A percentile compares a stretch with the other conserved stretches of the same genome.
Evolutionary conservation across 768 basidiomycete genomes (phyloP).

Genomic region (Hemileccinum impolitum): DNA sequence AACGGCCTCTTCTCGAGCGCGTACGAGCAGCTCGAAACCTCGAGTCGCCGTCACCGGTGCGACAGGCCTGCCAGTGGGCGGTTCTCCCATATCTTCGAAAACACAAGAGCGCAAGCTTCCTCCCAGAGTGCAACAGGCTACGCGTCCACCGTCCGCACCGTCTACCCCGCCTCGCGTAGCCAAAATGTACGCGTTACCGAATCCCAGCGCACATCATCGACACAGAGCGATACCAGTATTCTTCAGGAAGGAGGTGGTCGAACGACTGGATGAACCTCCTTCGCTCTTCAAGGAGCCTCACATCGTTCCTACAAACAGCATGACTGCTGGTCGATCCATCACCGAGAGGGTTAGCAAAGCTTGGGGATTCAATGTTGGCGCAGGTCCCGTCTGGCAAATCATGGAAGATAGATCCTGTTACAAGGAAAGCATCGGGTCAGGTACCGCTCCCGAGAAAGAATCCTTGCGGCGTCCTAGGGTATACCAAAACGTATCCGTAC

Average conservation of each 20-base stretch:
- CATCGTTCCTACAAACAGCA: constrained; percentile 51
- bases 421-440: constrained; percentile 50
- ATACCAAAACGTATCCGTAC: constrained; percentile 42
- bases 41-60: background rate
- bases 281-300: constrained; percentile 44
- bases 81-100: constrained; percentile 6
- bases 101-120: constrained; percentile 21
- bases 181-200: constrained; percentile 56
- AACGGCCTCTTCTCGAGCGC: constrained; percentile 4
- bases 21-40: background rate
- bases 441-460: constrained; percentile 39
- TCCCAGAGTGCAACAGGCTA: constrained; percentile 7
- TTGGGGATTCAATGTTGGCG: constrained; percentile 71
- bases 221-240: constrained; percentile 67
- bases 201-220: constrained; percentile 67
- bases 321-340: constrained; percentile 46
- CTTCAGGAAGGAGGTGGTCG: constrained; percentile 46
- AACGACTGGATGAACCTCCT: constrained; percentile 55
- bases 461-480: constrained; percentile 58
- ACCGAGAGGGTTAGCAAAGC: constrained; percentile 59
- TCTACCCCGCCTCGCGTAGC: constrained; percentile 15
- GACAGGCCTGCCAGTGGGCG: background rate
- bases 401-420: constrained; percentile 76
- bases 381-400: constrained; percentile 78
- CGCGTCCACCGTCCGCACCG: constrained; percentile 3